A percentile compares a stretch with the other conserved stretches of the same genome.
Evolutionary conservation across 2,329 filamentous ascomycete species (phyloP).

Genomic region (Arthrobotrys sinensis): DNA sequence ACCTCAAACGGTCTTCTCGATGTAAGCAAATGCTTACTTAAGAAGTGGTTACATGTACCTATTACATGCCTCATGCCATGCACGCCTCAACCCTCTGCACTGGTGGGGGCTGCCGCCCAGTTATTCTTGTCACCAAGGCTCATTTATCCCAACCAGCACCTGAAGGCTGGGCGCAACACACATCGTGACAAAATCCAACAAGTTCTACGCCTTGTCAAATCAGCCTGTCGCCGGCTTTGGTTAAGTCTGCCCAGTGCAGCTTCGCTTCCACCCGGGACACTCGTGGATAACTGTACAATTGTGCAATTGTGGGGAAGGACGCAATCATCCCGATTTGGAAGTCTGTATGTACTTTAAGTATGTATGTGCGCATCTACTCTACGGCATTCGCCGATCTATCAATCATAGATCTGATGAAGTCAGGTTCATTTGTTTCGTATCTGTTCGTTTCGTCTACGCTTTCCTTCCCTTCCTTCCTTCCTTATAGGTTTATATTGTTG

Average conservation of each 20-base stretch:
- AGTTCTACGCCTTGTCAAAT: not conserved
- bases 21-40: too few species aligned
- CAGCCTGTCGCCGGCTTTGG: not conserved
- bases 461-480: not conserved
- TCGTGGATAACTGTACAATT: not conserved
- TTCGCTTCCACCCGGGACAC: constrained; percentile 33
- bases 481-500: constrained; percentile 1
- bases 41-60: too few species aligned
- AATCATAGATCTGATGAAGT: constrained; percentile 4
- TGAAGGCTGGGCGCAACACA: constrained; percentile 3
- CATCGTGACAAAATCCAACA: constrained; percentile 22
- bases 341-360: too few species aligned
- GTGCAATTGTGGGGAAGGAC: not conserved
- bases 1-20: too few species aligned
- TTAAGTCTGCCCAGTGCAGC: constrained; percentile 18
- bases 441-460: not conserved
- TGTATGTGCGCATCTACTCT: not conserved
- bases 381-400: not conserved
- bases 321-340: constrained; percentile 10
- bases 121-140: not conserved
- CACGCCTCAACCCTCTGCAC: too few species aligned
- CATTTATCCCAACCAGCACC: not conserved
- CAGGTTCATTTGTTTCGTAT: constrained; percentile 11
- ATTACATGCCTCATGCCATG: too few species aligned
- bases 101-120: too few species aligned